phyloP scores from a whole-genome alignment of 305 asterid species.

The Fraxinus velutina region DNA sequence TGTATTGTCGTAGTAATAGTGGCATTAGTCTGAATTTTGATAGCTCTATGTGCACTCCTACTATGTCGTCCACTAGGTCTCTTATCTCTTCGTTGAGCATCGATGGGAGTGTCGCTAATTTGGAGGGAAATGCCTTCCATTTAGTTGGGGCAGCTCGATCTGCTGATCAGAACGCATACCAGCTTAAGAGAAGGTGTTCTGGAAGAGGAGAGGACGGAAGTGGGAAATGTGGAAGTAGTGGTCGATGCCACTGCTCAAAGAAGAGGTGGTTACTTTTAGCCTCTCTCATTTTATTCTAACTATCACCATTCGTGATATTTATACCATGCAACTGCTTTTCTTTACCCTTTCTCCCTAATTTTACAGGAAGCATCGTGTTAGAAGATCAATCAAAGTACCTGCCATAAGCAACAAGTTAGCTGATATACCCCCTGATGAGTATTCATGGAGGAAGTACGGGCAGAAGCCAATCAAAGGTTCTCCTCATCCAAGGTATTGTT shows the following conservation, averaged over 20 bases:
- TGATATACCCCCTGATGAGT: constrained; percentile 81
- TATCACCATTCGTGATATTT: neutral
- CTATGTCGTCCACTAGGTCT: constrained; percentile 86
- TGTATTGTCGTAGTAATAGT: constrained; percentile 59
- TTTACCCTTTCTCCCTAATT: constrained; percentile 5
- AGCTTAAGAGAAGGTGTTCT: constrained; percentile 68
- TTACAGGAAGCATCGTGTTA: constrained; percentile 77
- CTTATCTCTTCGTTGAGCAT: constrained; percentile 82
- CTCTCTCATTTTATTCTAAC: constrained; percentile 13
- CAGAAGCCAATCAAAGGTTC: constrained; percentile 95
- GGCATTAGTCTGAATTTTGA: constrained; percentile 84
- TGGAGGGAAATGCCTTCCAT: constrained; percentile 56
- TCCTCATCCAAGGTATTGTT: constrained; percentile 75
- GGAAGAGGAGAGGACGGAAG: constrained; percentile 78
- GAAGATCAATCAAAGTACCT: constrained; percentile 79
- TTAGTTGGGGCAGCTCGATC: constrained; percentile 67
- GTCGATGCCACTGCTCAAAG: constrained; percentile 88
- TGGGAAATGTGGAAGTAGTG: constrained; percentile 67
- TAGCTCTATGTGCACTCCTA: constrained; percentile 72
- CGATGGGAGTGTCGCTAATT: constrained; percentile 75
- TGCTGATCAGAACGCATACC: constrained; percentile 66
- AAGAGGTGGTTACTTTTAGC: constrained; percentile 53
- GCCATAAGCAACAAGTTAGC: constrained; percentile 88
- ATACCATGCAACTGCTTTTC: neutral
- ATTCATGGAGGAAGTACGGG: constrained; percentile 91